These are phyloP conservation scores for Phtheirospermum japonicum DNA, from an alignment of 257 asterid species.

Conservation along the genomic window DNA sequence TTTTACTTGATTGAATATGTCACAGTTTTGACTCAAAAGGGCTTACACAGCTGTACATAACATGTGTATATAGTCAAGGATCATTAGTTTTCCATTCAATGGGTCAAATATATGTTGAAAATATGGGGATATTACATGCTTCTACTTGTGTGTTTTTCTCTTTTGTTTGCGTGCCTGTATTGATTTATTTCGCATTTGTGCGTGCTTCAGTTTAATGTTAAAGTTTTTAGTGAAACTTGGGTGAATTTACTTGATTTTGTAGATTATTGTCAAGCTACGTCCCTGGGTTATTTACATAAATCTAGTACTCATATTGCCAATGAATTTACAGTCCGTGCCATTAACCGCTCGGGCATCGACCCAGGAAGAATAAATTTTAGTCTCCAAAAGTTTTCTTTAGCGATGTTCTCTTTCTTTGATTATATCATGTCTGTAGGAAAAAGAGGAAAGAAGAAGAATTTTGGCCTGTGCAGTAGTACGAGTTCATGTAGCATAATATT, in stretches of 20 bases:
- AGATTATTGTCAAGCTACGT: constrained; percentile 7
- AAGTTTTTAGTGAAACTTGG: neutral
- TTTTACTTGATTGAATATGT: constrained; percentile 10
- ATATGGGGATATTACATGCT: constrained; percentile 1
- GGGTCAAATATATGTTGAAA: neutral
- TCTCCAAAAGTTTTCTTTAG: neutral
- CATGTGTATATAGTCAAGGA: neutral
- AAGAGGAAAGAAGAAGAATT: neutral
- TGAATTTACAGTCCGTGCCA: no score
- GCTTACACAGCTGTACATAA: neutral
- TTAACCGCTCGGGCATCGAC: no score
- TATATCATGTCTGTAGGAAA: neutral
- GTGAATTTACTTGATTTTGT: neutral
- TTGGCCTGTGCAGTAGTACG: neutral
- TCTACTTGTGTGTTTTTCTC: neutral
- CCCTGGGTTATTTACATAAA: neutral
- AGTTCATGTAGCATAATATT: constrained; percentile 1
- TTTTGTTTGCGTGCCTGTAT: neutral
- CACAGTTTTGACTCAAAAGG: neutral
- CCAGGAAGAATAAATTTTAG: no score
- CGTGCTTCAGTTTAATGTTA: neutral
- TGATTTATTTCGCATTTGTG: neutral
- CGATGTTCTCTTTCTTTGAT: neutral
- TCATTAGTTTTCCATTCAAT: neutral
- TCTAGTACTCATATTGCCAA: no score